phyloP scores from a whole-genome alignment of 2,329 filamentous ascomycete species.

The Exophiala dermatitidis region DNA sequence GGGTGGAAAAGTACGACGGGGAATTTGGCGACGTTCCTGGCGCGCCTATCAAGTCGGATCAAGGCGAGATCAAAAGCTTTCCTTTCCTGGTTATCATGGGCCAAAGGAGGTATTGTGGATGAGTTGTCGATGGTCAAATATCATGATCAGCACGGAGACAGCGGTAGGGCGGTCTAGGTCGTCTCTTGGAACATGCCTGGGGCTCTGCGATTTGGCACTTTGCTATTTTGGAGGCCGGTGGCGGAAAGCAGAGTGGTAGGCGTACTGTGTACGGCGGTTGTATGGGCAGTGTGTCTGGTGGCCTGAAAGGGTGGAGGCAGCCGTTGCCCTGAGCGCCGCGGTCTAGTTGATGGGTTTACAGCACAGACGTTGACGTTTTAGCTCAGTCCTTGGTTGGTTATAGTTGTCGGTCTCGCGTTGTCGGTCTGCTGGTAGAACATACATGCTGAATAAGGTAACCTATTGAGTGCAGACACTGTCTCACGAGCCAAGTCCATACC shows the following conservation, averaged over 20 bases:
- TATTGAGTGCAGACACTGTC: too few relatives aligned
- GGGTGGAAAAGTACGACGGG: constrained; percentile 44
- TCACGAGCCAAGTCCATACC: too few relatives aligned
- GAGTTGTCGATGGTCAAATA: neutral
- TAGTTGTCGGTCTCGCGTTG: too few relatives aligned
- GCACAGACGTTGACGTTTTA: too few relatives aligned
- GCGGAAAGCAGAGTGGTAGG: too few relatives aligned
- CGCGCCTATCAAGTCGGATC: constrained; percentile 6
- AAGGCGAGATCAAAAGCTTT: constrained; percentile 35
- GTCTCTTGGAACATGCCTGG: neutral
- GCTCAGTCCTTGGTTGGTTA: too few relatives aligned
- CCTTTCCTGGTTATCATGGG: constrained; percentile 40
- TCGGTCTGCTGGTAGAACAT: too few relatives aligned
- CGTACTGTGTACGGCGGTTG: too few relatives aligned
- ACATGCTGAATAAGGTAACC: too few relatives aligned
- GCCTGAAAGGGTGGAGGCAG: neutral
- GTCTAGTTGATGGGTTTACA: neutral
- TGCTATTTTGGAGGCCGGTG: too few relatives aligned
- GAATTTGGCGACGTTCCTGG: constrained; percentile 22
- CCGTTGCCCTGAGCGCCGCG: constrained; percentile 3
- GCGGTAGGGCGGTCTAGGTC: neutral
- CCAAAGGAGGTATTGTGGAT: constrained; percentile 19
- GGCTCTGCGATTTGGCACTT: neutral
- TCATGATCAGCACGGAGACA: neutral
- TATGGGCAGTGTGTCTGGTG: too few relatives aligned